Base-by-base conservation (phyloP, 495 filamentous ascomycete genomes). In the Penicillium atrosanguineum region DNA sequence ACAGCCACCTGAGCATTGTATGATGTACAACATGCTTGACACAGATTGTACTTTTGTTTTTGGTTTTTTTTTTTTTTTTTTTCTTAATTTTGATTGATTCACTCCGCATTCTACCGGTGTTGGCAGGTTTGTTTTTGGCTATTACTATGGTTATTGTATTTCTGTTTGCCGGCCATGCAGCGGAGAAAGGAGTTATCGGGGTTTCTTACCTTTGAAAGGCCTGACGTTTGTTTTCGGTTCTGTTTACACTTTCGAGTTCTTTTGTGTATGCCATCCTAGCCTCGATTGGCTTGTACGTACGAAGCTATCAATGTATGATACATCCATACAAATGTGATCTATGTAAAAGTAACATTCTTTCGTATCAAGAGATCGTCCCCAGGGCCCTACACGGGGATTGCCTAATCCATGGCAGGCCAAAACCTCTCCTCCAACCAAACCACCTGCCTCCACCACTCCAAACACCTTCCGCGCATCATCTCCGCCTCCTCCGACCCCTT, bases 361-460 rank as follows among this genome's bases (percentile, higher is more conserved):
- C 31, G 23, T 29, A 20, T 19, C 7, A 19, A 42, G 20, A 42
- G 7, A 42, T 42, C n/a, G 19, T 2, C 2, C 12, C 31, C 9
- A 20, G 6, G 19, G 9, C 31, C 20, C 8, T 11, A 18, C 18
- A 43, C 23, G 18, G 8, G 16, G n/a, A 25, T 46, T 6, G 20
- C 46, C 38, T n/a, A 55, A 16, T 55, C 52, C 44, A 55, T 26
- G 6, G n/a, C 19, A 14, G 44, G 44, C 52, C 52, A 81, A 56
- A 82, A 83, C 46, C 63, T 63, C 60, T 74, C 75, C 67, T 82
- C 79, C 53, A 82, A 61, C 68, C 75, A 73, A 43, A 81, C 59
- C 41, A 83, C 76, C 61, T 79, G 76, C 72, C 72, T 77, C 70
- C 76, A 79, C 62, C 78, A 75, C 45, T 66, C 64, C 62, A 73